Percentiles rank a stretch among this genome's conserved stretches.
Evolutionary conservation across 1,284 basidiomycete species (phyloP).

Genomic region (Ganoderma sinense): DNA sequence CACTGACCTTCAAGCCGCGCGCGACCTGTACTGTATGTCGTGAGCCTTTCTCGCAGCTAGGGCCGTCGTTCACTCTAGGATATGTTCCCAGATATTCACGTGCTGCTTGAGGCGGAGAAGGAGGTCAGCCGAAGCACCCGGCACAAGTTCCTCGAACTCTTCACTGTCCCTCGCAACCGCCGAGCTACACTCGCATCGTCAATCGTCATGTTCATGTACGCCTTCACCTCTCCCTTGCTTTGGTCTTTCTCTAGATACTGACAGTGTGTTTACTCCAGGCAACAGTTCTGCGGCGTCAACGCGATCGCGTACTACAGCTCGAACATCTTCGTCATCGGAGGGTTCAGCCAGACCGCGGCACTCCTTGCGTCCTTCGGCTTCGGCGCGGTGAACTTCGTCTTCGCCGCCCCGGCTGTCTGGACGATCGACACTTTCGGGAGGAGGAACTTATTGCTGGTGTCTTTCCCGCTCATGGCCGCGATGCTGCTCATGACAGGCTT

Average conservation of each 20-base stretch:
- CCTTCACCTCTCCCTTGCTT: not conserved
- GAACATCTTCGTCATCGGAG: slow-evolving; percentile 64
- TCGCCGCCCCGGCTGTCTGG: slow-evolving; percentile 64
- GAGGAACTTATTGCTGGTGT: slow-evolving; percentile 68
- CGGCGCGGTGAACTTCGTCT: slow-evolving; percentile 57
- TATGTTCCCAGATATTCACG: slow-evolving; percentile 59
- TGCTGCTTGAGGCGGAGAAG: slow-evolving; percentile 70
- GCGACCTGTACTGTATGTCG: slow-evolving; percentile 62
- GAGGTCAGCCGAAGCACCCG: slow-evolving; percentile 54
- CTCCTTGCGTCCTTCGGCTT: slow-evolving; percentile 69
- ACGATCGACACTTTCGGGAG: slow-evolving; percentile 75
- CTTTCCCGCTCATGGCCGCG: slow-evolving; percentile 71
- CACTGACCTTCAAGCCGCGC: slow-evolving; percentile 75
- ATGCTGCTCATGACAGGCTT: slow-evolving; percentile 71
- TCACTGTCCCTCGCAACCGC: slow-evolving; percentile 77
- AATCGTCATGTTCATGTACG: slow-evolving; percentile 71
- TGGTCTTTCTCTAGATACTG: not conserved
- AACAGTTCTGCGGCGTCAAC: slow-evolving; percentile 73
- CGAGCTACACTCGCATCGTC: slow-evolving; percentile 75
- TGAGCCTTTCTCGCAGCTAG: not conserved
- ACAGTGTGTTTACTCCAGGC: slow-evolving; percentile 30
- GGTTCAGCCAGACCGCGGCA: slow-evolving; percentile 55
- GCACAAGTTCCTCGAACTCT: slow-evolving; percentile 68
- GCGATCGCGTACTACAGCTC: slow-evolving; percentile 73
- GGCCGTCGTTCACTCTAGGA: not conserved